Evolutionary conservation across 345 rosid genomes (phyloP).

Genomic region (Noccaea caerulescens): DNA sequence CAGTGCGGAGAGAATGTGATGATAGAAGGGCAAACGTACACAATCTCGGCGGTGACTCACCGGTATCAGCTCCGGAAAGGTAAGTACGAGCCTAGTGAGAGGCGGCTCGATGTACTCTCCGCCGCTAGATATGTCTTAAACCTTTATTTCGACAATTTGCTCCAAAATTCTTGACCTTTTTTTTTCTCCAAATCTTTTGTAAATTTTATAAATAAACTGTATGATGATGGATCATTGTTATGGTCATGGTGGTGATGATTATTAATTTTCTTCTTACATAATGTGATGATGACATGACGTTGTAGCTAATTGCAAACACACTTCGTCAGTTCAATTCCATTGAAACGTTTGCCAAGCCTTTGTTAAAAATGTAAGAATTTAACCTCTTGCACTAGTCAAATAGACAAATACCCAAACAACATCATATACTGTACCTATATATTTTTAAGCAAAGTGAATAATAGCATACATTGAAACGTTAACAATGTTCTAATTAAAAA

Average conservation of each 20-base stretch:
- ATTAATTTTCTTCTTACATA: no score
- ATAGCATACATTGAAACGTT: no score
- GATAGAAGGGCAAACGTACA: constrained; percentile 82
- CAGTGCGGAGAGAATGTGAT: constrained; percentile 91
- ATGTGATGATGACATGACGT: no score
- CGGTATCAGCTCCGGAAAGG: constrained; percentile 94
- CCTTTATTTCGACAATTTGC: constrained; percentile 70
- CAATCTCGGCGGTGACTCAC: constrained; percentile 77
- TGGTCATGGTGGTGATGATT: no score
- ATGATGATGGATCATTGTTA: not conserved
- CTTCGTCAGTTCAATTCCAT: no score
- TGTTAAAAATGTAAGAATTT: not conserved
- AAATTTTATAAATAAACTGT: not conserved
- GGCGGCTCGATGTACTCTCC: constrained; percentile 83
- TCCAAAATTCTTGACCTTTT: constrained; percentile 63
- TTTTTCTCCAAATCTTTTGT: not conserved
- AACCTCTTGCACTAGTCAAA: no score
- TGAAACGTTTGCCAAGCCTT: not conserved
- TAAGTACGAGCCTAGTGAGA: constrained; percentile 86
- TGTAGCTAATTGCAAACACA: no score
- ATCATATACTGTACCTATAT: no score
- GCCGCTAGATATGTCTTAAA: constrained; percentile 79
- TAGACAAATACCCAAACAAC: no score
- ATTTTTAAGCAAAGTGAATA: no score
- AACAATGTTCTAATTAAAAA: no score